A percentile compares a stretch with the other conserved stretches of the same genome.
Evolutionary conservation across 1,284 basidiomycete species (phyloP).

Genomic region (Agroathelia rolfsii): DNA sequence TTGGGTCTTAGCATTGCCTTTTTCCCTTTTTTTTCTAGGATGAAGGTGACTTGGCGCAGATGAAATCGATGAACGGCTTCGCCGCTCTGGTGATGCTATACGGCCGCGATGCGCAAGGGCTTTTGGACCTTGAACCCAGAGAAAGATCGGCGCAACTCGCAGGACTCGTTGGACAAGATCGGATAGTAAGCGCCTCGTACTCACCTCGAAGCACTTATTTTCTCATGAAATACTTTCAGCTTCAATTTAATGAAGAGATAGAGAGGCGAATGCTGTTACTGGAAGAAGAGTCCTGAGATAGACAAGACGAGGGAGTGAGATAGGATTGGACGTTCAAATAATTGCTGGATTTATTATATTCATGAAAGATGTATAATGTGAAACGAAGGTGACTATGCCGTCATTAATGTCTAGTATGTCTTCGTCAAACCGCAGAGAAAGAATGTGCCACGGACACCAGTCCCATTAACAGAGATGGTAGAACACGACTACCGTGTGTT

Average conservation of each 20-base stretch:
- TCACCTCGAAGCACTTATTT: constrained; percentile 7
- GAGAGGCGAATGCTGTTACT: constrained; percentile 26
- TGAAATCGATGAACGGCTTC: constrained; percentile 57
- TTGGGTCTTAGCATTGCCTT: constrained; percentile 8
- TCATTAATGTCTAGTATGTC: no score
- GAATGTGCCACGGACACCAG: no score
- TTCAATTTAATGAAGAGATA: constrained; percentile 32
- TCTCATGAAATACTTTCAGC: constrained; percentile 6
- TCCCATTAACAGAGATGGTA: no score
- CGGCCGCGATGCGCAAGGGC: constrained; percentile 41
- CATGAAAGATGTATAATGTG: no score
- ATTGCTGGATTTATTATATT: no score
- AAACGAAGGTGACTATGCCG: no score
- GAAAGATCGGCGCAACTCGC: constrained; percentile 37
- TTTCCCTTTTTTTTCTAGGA: constrained; percentile 28
- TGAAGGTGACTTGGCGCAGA: constrained; percentile 40
- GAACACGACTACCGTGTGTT: no score
- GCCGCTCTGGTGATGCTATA: constrained; percentile 51
- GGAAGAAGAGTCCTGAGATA: no score
- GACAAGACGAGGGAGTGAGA: no score
- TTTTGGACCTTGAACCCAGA: constrained; percentile 41
- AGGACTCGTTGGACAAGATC: constrained; percentile 35
- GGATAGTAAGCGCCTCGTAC: constrained; percentile 36
- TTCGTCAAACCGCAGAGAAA: no score
- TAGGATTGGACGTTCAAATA: no score